Conservation (phyloP, 2,329 filamentous ascomycete species). For the Exophiala xenobiotica region DNA sequence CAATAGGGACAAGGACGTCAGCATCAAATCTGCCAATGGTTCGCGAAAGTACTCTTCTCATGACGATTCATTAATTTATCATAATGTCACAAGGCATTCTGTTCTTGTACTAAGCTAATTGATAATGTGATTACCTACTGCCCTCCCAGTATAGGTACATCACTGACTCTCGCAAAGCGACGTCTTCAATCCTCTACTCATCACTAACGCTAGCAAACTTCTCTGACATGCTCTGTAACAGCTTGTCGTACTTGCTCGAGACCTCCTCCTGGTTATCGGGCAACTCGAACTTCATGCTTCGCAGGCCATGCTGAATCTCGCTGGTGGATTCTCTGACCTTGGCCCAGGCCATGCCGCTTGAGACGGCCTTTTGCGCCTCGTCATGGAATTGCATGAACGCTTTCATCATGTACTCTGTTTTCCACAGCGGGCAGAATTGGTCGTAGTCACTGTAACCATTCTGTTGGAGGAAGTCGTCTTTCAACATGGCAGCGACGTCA, state of each 20-base stretch:
- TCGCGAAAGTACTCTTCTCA: too few species aligned
- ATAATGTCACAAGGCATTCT: too few species aligned
- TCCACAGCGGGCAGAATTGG: conserved; percentile 99
- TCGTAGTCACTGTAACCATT: conserved; percentile 99
- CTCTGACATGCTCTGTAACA: conserved; percentile 89
- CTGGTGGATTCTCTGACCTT: conserved; percentile 89
- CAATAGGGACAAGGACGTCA: too few species aligned
- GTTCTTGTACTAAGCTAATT: too few species aligned
- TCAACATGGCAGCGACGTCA: conserved; percentile 85
- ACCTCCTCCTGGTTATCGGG: conserved; percentile 79
- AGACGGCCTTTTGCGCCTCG: conserved; percentile 91
- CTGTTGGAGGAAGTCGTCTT: conserved; percentile 98
- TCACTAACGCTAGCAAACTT: conserved; percentile 96
- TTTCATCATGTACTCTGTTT: conserved; percentile 99
- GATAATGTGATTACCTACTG: too few species aligned
- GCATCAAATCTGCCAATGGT: too few species aligned
- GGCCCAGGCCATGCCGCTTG: conserved; percentile 85
- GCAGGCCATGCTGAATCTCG: conserved; percentile 79
- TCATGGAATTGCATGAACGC: conserved; percentile 98
- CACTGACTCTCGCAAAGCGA: too few species aligned
- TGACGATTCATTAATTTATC: too few species aligned
- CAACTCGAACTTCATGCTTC: conserved; percentile 95
- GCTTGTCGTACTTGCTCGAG: conserved; percentile 88
- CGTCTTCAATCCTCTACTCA: conserved; percentile 65
- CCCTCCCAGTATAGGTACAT: too few species aligned